phyloP scores from a whole-genome alignment of 768 basidiomycete genomes.

The Hygrophoropsis aurantiaca region DNA sequence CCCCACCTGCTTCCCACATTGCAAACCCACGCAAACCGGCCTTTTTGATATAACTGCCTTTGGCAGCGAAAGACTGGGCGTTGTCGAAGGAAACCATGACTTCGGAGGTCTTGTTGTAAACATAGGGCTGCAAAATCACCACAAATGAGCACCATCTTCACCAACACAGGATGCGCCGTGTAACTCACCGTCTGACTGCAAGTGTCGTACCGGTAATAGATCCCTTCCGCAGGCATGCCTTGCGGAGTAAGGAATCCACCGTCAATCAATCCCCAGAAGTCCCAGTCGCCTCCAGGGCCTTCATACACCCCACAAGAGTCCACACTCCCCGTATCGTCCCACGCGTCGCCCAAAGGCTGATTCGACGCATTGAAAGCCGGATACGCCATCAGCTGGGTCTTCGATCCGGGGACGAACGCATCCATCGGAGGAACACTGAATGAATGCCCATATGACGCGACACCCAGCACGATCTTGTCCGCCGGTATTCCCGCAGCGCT shows the following conservation, averaged over 20 bases:
- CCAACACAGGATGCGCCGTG: not conserved
- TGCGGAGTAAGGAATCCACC: slow-evolving; percentile 49
- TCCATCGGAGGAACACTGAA: slow-evolving; percentile 43
- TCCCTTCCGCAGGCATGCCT: slow-evolving; percentile 51
- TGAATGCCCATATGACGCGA: slow-evolving; percentile 83
- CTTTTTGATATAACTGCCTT: slow-evolving; percentile 40
- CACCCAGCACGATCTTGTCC: slow-evolving; percentile 74
- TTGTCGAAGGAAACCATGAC: slow-evolving; percentile 70
- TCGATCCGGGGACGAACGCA: slow-evolving; percentile 23
- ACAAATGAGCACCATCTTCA: not conserved
- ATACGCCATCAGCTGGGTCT: slow-evolving; percentile 41
- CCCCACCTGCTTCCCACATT: slow-evolving; percentile 48
- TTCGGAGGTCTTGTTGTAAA: slow-evolving; percentile 55
- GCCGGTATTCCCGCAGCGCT: slow-evolving; percentile 73
- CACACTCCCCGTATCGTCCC: slow-evolving; percentile 48
- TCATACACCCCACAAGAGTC: slow-evolving; percentile 61
- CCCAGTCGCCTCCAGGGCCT: slow-evolving; percentile 57
- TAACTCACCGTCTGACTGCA: slow-evolving; percentile 72
- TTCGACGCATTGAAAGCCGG: slow-evolving; percentile 48
- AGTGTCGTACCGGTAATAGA: slow-evolving; percentile 54
- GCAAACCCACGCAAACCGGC: slow-evolving; percentile 40
- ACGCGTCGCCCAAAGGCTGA: slow-evolving; percentile 54
- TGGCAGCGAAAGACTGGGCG: slow-evolving; percentile 52
- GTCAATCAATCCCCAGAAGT: slow-evolving; percentile 63
- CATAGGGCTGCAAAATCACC: slow-evolving; percentile 71